Percentiles rank a stretch among this genome's conserved stretches.
phyloP scores from a whole-genome alignment of 192 early-diverging fungal genomes.

The Cetraspora pellucida region DNA sequence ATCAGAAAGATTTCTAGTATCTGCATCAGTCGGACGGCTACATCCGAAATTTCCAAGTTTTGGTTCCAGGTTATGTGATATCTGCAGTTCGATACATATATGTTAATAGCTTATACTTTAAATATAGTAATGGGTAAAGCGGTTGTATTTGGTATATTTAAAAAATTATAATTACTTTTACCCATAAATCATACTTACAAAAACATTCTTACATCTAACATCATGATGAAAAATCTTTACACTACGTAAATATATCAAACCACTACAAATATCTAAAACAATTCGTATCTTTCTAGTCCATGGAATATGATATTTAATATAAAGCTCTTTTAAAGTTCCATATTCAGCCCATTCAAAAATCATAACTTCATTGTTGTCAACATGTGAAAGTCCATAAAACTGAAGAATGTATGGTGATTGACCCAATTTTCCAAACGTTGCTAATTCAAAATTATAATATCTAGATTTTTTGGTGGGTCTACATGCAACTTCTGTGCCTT shows the following conservation, averaged over 20 bases:
- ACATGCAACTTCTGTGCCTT: too few species aligned
- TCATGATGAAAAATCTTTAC: not conserved
- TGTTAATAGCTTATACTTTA: not conserved
- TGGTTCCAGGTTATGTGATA: not conserved
- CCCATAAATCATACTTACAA: not conserved
- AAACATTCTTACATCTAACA: not conserved
- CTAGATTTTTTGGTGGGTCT: not conserved
- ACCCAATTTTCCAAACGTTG: not conserved
- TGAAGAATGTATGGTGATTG: not conserved
- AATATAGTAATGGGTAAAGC: not conserved
- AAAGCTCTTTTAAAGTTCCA: not conserved
- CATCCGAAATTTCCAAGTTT: not conserved
- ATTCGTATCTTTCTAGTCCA: not conserved
- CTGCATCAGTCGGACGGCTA: not conserved
- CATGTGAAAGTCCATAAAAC: not conserved
- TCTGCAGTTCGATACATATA: not conserved
- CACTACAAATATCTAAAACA: not conserved
- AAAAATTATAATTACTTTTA: too few species aligned
- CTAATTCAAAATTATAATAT: not conserved
- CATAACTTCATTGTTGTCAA: not conserved
- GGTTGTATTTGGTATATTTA: too few species aligned
- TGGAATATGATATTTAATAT: not conserved
- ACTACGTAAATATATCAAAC: not conserved
- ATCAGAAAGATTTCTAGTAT: not conserved
- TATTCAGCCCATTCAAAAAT: not conserved